Percentiles rank a stretch among this genome's conserved stretches.
These are phyloP conservation scores for Trichoderma polysporum DNA, from an alignment of 2,329 filamentous ascomycete genomes.

Conservation along the genomic window DNA sequence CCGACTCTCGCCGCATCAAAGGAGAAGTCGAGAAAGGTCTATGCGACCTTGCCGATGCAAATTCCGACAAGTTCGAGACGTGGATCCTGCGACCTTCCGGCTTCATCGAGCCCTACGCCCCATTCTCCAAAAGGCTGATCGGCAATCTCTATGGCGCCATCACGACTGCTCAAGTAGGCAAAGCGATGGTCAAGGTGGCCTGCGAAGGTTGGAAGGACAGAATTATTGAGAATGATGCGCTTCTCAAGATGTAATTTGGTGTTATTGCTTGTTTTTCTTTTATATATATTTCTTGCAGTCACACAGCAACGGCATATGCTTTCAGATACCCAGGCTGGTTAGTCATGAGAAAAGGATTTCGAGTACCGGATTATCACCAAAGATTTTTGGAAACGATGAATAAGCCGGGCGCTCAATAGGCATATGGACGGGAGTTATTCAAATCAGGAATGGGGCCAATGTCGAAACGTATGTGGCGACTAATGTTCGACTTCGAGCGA, in stretches of 20 bases:
- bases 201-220: constrained; percentile 38
- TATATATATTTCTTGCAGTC: background rate
- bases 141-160: constrained; percentile 35
- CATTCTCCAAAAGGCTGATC: constrained; percentile 29
- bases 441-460: background rate
- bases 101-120: constrained; percentile 31
- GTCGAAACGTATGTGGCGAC: background rate
- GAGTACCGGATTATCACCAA: background rate
- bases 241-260: constrained; percentile 32
- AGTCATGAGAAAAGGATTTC: background rate
- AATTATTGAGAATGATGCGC: constrained; percentile 36
- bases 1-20: constrained; percentile 40
- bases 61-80: constrained; percentile 36
- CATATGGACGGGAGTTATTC: background rate
- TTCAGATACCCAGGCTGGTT: constrained; percentile 18
- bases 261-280: background rate
- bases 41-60: constrained; percentile 37
- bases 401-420: background rate
- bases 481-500: background rate
- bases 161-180: constrained; percentile 37
- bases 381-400: background rate
- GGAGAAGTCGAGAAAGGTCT: constrained; percentile 42
- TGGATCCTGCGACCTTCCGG: constrained; percentile 39
- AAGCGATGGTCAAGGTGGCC: constrained; percentile 38
- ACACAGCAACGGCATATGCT: constrained; percentile 13